These are phyloP conservation scores for Incumbomyces lentus DNA, from an alignment of 2,329 filamentous ascomycete species.

Conservation along the genomic window DNA sequence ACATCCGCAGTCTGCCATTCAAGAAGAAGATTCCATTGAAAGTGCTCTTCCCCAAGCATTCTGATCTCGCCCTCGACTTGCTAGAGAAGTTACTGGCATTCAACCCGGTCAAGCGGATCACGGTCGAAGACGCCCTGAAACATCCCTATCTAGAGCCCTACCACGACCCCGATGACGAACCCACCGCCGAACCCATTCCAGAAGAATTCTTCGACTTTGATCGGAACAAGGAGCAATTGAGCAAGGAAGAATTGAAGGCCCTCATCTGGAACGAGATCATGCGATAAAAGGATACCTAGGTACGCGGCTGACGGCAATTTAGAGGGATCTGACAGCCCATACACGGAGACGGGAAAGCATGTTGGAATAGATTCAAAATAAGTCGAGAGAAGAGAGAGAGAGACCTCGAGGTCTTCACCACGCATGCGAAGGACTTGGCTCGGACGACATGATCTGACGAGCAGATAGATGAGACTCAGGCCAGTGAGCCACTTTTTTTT, in stretches of 20 bases:
- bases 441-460: no score
- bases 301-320: no score
- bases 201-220: slow-evolving; percentile 99
- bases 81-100: slow-evolving; percentile 94
- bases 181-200: slow-evolving; percentile 88
- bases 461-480: no score
- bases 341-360: background rate
- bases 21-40: slow-evolving; percentile 99
- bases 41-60: slow-evolving; percentile 96
- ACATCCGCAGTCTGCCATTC: slow-evolving; percentile 94
- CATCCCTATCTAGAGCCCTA: slow-evolving; percentile 98
- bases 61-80: slow-evolving; percentile 86
- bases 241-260: slow-evolving; percentile 93
- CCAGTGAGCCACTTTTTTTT: no score
- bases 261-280: slow-evolving; percentile 98
- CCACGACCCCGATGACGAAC: slow-evolving; percentile 97
- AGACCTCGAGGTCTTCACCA: no score
- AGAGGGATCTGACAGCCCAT: no score
- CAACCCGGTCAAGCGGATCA: slow-evolving; percentile 97
- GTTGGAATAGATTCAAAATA: background rate
- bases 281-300: slow-evolving; percentile 46
- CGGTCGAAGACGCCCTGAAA: slow-evolving; percentile 90
- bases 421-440: no score
- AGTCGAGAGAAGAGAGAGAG: no score
- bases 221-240: slow-evolving; percentile 98